Base-by-base conservation (phyloP, 768 basidiomycete species). In the Leccinum arenicola region DNA sequence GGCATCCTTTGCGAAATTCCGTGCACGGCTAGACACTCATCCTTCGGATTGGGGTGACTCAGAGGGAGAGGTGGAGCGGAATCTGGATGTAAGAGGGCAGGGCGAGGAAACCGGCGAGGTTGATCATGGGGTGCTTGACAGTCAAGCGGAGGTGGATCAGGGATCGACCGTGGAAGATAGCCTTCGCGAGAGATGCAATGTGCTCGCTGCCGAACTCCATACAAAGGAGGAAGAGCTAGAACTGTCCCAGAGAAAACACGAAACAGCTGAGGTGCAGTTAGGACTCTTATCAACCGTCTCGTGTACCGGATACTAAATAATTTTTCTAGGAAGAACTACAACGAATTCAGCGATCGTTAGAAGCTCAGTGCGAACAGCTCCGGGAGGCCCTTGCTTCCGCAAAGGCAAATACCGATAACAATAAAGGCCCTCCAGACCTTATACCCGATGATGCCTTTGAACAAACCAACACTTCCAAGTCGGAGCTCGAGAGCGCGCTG, bases 1-100 rank as follows among this genome's bases (percentile, higher is more conserved):
- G 68, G 67, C 68, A n/a, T 71, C 69, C 25, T 70, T 70, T 65
- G 69, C 69, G 27, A 70, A 71, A 47, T 71, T 69, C 50, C 68
- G 68, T 29, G 67, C 68, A 36, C 62, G 61, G 3, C 50, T 71
- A 1, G 68, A 70, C 47, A 48, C 57, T 2, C 68, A 70, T 27
- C 52, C 61, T 29, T 56, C 61, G 40, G 67, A 69, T 25, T 59
- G 53, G 67, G 60, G 15, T 2, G 67, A 71, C 51, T 62, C 58
- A 21, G 68, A 70, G 38, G 68, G 64, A 40, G 68, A 71, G 50
- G 66, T 64, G 21, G 68, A 66, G 23, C 67, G 62, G 23, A 64
- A 71, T 38, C 55, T 64, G 4, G 67, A 68, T 52, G 33, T 35
- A 1, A 60, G 56, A 14, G 25, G 17, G 17, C 67, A 60, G 11